Conservation (phyloP, 2,329 filamentous ascomycete genomes). For the Acephala macrosclerotiorum region DNA sequence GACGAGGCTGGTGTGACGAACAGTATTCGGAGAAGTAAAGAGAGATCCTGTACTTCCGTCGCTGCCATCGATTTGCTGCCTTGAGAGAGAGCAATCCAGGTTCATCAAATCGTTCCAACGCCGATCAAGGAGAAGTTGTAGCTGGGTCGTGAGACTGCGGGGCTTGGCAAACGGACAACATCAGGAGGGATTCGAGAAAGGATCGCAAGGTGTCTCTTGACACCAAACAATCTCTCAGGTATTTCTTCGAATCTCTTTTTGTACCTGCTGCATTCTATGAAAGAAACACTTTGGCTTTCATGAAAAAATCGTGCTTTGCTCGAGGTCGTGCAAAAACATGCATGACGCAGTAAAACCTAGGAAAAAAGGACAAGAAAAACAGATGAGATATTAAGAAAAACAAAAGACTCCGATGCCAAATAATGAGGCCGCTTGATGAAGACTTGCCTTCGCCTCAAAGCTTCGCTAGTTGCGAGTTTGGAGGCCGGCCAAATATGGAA, state of each 20-base stretch:
- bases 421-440: not conserved
- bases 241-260: not conserved
- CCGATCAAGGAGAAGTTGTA: not conserved
- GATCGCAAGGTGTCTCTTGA: not conserved
- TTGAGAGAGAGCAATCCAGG: not conserved
- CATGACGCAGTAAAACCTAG: not conserved
- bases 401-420: not conserved
- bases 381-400: not conserved
- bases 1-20: slow-evolving; percentile 1
- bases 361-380: not conserved
- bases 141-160: not conserved
- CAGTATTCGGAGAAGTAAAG: not conserved
- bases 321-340: not conserved
- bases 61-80: not conserved
- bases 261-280: not conserved
- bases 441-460: not conserved
- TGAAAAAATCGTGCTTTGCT: not conserved
- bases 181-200: not conserved
- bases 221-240: slow-evolving; percentile 4
- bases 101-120: not conserved
- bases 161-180: not conserved
- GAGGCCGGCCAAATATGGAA: not conserved
- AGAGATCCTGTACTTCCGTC: not conserved
- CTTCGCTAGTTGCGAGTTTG: slow-evolving; percentile 3
- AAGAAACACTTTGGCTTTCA: not conserved